Evolutionary conservation across 345 rosid species (phyloP).

Genomic region (Boechera divaricarpa): DNA sequence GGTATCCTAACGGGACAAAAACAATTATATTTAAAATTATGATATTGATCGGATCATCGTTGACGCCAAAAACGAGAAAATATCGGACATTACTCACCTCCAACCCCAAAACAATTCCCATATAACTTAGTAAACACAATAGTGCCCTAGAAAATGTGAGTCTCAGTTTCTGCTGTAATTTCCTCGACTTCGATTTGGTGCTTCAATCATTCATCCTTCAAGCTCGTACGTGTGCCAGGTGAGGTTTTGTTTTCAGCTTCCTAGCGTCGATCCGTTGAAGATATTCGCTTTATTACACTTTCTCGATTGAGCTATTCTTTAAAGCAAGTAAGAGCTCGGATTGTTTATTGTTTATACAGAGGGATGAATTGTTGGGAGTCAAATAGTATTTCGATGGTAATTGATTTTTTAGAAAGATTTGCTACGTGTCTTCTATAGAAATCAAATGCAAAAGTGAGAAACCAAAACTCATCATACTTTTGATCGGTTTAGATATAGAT

Average conservation of each 20-base stretch:
- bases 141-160: neutral
- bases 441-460: no score
- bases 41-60: constrained; percentile 9
- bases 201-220: neutral
- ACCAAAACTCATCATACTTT: no score
- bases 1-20: neutral
- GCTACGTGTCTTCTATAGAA: neutral
- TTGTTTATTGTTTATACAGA: neutral
- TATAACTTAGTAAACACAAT: neutral
- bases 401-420: neutral
- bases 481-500: no score
- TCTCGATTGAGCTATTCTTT: neutral
- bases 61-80: neutral
- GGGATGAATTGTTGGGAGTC: neutral
- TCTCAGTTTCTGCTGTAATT: neutral
- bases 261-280: neutral
- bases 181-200: constrained; percentile 2
- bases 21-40: neutral
- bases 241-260: constrained; percentile 2
- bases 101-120: neutral
- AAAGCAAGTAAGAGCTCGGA: neutral
- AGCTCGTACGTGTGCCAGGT: neutral
- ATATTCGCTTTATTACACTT: neutral
- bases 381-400: neutral
- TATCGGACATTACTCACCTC: neutral